phyloP scores from a whole-genome alignment of 176 grass and related monocot genomes.

The Carex pumila region DNA sequence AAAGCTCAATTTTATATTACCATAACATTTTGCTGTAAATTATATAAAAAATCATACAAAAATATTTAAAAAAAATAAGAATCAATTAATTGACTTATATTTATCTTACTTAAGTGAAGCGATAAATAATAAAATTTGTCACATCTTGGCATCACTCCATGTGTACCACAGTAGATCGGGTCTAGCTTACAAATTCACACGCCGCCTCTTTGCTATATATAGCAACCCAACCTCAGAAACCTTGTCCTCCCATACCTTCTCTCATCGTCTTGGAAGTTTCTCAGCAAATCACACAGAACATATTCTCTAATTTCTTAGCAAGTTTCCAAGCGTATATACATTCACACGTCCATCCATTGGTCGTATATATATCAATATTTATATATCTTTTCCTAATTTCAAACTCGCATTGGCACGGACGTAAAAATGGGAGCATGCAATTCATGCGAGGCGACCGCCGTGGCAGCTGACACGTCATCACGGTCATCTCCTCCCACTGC shows the following conservation, averaged over 20 bases:
- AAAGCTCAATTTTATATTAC: too few species aligned
- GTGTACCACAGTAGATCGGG: constrained; percentile 1
- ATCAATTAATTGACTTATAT: too few species aligned
- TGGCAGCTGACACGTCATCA: constrained; percentile 20
- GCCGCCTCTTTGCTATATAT: background rate
- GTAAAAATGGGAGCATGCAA: constrained; percentile 59
- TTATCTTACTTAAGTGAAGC: background rate
- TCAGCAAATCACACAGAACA: constrained; percentile 3
- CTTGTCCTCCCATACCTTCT: background rate
- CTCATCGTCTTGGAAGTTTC: background rate
- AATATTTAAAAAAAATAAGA: too few species aligned
- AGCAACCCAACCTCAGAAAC: background rate
- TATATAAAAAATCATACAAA: too few species aligned
- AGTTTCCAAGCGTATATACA: too few species aligned
- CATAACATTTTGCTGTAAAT: too few species aligned
- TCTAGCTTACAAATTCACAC: background rate
- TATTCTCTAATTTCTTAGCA: background rate
- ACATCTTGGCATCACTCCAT: background rate
- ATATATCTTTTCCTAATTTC: background rate
- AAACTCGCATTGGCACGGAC: background rate
- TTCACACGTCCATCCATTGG: background rate
- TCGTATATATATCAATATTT: background rate
- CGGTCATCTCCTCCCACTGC: constrained; percentile 24
- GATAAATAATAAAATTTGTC: background rate
- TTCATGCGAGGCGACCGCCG: constrained; percentile 61